A percentile compares a stretch with the other conserved stretches of the same genome.
These are phyloP conservation scores for Umbelopsis sp. DNA, from an alignment of 192 early-diverging fungal genomes.

Conservation along the genomic window DNA sequence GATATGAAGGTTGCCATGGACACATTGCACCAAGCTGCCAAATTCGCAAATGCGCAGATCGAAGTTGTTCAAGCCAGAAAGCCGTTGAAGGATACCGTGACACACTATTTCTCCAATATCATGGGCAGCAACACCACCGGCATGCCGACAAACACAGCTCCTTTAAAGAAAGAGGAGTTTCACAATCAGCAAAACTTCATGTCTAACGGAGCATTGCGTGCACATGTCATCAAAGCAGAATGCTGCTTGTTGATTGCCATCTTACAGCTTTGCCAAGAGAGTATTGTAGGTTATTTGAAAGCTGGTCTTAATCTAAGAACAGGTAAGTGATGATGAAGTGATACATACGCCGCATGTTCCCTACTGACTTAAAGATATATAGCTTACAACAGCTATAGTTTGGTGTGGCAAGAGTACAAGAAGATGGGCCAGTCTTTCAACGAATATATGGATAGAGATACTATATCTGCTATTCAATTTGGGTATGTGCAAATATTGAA, in stretches of 20 bases:
- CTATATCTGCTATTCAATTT: conserved; percentile 55
- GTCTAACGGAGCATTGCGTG: conserved; percentile 54
- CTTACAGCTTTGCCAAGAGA: conserved; percentile 50
- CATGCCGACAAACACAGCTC: conserved; percentile 30
- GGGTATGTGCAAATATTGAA: conserved; percentile 34
- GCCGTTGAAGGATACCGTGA: conserved; percentile 33
- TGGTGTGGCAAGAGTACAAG: conserved; percentile 58
- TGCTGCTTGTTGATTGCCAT: conserved; percentile 49
- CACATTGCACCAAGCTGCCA: conserved; percentile 41
- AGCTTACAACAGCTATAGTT: conserved; percentile 56
- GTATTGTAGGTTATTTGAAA: conserved; percentile 55
- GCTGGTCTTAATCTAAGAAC: conserved; percentile 52
- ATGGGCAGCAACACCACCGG: conserved; percentile 35
- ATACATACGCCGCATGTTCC: neutral
- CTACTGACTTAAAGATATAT: neutral
- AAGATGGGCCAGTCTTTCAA: conserved; percentile 51
- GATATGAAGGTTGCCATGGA: conserved; percentile 49
- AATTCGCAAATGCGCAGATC: conserved; percentile 51
- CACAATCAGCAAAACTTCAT: conserved; percentile 34
- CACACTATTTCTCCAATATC: conserved; percentile 45
- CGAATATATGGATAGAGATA: conserved; percentile 52
- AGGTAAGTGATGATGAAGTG: conserved; percentile 36
- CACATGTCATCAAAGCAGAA: conserved; percentile 54
- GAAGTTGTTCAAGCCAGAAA: conserved; percentile 48
- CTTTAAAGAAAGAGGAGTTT: conserved; percentile 21